Evolutionary conservation across 2,329 filamentous ascomycete species (phyloP).

Genomic region (Ambrosiella beaveri): DNA sequence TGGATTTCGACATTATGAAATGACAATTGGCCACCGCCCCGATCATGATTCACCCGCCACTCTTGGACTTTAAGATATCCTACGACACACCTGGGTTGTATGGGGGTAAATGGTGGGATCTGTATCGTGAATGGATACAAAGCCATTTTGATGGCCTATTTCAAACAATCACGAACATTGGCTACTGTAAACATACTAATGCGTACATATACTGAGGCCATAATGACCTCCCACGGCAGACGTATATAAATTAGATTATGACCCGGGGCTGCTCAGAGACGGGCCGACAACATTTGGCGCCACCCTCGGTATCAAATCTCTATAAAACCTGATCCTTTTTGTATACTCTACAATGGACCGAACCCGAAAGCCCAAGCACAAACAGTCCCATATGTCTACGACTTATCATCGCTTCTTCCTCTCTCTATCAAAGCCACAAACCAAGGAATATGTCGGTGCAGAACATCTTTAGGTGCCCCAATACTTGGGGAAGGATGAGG

Average conservation of each 20-base stretch:
- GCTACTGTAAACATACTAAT: no score
- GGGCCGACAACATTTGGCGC: not conserved
- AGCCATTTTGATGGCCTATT: no score
- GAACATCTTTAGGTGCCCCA: not conserved
- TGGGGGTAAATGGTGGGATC: no score
- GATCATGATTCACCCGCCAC: no score
- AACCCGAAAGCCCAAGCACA: not conserved
- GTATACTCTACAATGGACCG: not conserved
- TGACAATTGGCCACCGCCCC: no score
- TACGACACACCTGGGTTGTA: no score
- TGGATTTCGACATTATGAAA: no score
- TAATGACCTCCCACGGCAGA: no score
- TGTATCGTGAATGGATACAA: no score
- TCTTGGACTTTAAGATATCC: no score
- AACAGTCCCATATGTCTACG: not conserved
- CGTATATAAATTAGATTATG: not conserved
- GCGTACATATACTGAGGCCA: no score
- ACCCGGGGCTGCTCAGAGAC: not conserved
- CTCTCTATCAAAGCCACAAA: not conserved
- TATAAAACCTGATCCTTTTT: not conserved
- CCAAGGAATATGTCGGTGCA: not conserved
- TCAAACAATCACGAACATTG: no score
- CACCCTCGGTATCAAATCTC: not conserved
- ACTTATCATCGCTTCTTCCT: not conserved
- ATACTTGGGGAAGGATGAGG: not conserved